Conservation (phyloP, 2,329 filamentous ascomycete genomes). For the Achaetomium macrosporum region DNA sequence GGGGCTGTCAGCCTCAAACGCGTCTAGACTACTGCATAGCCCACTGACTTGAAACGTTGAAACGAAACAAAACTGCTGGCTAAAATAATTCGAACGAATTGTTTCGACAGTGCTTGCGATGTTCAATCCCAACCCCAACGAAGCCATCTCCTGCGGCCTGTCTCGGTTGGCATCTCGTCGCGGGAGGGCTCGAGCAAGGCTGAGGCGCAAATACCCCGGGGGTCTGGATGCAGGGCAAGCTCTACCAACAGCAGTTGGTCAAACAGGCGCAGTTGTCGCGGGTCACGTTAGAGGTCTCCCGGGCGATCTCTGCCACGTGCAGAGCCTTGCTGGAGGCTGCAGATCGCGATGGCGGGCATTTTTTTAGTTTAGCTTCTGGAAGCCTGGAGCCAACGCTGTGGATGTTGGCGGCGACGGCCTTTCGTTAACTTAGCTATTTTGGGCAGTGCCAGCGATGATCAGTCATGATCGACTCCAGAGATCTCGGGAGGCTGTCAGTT, state of each 20-base stretch:
- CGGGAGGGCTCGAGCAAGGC: background rate
- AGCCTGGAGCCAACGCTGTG: background rate
- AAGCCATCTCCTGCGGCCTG: background rate
- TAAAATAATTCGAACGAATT: background rate
- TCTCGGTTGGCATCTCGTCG: conserved; percentile 4
- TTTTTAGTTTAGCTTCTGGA: conserved; percentile 1
- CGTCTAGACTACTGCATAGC: conserved; percentile 4
- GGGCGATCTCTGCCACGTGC: conserved; percentile 5
- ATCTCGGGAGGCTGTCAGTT: background rate
- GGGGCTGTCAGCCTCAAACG: conserved; percentile 16
- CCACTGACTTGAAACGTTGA: conserved; percentile 21
- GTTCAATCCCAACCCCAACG: background rate
- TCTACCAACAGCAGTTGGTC: background rate
- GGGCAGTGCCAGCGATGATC: conserved; percentile 1
- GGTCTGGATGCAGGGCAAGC: background rate
- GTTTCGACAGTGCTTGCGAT: conserved; percentile 6
- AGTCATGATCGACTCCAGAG: background rate
- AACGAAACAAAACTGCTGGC: conserved; percentile 16
- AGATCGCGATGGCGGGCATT: background rate
- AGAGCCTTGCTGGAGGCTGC: background rate
- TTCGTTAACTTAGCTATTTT: background rate
- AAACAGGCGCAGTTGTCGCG: background rate
- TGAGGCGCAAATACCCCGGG: background rate
- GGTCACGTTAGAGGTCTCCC: background rate
- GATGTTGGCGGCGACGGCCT: background rate